phyloP scores from a whole-genome alignment of 2,329 filamentous ascomycete genomes.

The Blumeriella jaapii region DNA sequence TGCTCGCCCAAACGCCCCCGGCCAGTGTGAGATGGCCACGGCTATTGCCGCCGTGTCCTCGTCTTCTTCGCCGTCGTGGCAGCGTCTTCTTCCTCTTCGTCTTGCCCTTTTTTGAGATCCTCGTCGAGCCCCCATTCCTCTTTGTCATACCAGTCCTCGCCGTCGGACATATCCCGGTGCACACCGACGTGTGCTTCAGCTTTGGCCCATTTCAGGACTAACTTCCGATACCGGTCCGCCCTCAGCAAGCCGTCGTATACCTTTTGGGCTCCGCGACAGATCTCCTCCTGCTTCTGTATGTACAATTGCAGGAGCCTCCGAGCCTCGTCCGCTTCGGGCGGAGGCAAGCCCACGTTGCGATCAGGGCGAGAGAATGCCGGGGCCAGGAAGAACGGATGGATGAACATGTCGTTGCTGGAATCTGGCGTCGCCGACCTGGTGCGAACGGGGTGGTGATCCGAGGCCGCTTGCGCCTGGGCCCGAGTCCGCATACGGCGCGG shows the following conservation, averaged over 20 bases:
- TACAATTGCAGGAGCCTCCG: conserved; percentile 63
- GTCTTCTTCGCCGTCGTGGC: conserved; percentile 38
- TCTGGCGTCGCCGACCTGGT: conserved; percentile 32
- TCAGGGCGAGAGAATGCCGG: conserved; percentile 52
- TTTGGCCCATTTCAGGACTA: conserved; percentile 65
- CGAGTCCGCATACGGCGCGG: conserved; percentile 44
- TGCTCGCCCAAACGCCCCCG: too few species aligned
- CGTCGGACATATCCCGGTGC: conserved; percentile 66
- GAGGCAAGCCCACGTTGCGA: conserved; percentile 59
- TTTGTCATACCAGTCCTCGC: conserved; percentile 81
- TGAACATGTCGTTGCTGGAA: conserved; percentile 38
- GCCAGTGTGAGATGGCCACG: neutral
- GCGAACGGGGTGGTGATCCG: conserved; percentile 26
- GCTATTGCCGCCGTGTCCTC: conserved; percentile 30
- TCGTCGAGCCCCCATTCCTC: conserved; percentile 67
- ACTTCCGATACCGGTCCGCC: conserved; percentile 59
- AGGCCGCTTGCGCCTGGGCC: conserved; percentile 36
- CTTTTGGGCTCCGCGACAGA: conserved; percentile 57
- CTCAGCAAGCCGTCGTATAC: conserved; percentile 61
- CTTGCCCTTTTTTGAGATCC: conserved; percentile 69
- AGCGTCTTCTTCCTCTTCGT: conserved; percentile 69
- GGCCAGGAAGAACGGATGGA: conserved; percentile 65
- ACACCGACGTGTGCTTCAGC: conserved; percentile 60
- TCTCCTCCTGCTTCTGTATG: conserved; percentile 78
- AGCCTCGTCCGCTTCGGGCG: conserved; percentile 66